Base-by-base conservation (phyloP, 495 filamentous ascomycete genomes). In the Hyaloscypha hepaticicola region DNA sequence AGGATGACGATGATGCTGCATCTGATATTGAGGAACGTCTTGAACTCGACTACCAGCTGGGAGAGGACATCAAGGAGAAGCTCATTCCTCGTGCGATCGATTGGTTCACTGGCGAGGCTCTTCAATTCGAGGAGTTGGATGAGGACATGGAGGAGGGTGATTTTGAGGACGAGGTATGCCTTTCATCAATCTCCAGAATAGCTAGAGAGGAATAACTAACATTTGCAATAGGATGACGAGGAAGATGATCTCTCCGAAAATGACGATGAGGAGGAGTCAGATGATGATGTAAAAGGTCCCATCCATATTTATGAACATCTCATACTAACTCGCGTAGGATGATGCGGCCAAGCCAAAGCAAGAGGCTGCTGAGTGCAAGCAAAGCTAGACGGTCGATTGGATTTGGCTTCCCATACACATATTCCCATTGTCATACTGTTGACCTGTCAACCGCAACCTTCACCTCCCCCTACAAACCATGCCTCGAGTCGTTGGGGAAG, bases 11-110 rank as follows among this genome's bases (percentile, higher is more conserved):
- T 59, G 92, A 96, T 66, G 86, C 89, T 60, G 84, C 88, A 38
- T 88, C 86, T 45, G 96, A 98, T 72, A 96, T 99, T 65, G 96
- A 98, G 80, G 93, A 96, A 80, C 93, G 96, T 65, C 84, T 99
- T 27, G 96, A 99, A 80, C 88, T 99, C 58, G 96, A 99, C 77
- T 99, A 99, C 75, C 94, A 97, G 76, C 90, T 99, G 53, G 96
- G 96, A 61, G 96, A 99, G 79, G 96, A 99, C 75, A 97, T 99
- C 77, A 99, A 99, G 82, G 96, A 99, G 84, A 99, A 99, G 79
- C 84, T 99, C 64, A 99, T 99, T 70, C 96, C 96, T 61, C 93
- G 93, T 71, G 96, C 96, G 21, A 94, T 99, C 72, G 96, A 98
- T 77, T 99, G 96, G 96, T 99, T 98, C 79, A 99, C 96, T 50